These are phyloP conservation scores for Suillus hirtellus DNA, from an alignment of 768 basidiomycete species.

Conservation along the genomic window DNA sequence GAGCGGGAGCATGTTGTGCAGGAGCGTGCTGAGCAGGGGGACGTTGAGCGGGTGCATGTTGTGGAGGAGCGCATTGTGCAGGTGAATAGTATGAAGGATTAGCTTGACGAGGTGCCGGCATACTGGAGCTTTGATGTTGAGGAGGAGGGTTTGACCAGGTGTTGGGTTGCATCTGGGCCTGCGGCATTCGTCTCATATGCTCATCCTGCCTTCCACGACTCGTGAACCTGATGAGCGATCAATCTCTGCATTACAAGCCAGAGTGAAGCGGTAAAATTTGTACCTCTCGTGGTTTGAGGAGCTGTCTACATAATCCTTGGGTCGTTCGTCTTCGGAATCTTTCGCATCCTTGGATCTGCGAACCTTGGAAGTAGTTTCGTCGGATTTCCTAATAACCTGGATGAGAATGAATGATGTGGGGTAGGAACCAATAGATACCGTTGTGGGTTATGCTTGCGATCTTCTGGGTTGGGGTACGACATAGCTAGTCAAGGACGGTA, in stretches of 20 bases:
- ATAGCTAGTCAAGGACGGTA: neutral
- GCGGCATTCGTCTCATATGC: neutral
- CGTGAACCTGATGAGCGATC: neutral
- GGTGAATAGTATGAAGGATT: neutral
- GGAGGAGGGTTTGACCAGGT: neutral
- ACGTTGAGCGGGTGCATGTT: neutral
- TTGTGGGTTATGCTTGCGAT: neutral
- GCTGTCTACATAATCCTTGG: neutral
- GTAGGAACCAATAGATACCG: neutral
- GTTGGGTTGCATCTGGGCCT: neutral
- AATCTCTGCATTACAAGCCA: neutral
- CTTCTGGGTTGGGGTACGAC: neutral
- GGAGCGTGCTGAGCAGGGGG: neutral
- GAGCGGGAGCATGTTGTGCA: neutral
- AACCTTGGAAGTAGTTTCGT: neutral
- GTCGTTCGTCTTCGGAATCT: neutral
- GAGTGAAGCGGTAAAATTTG: neutral
- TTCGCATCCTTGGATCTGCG: neutral
- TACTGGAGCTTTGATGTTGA: neutral
- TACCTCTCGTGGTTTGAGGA: neutral
- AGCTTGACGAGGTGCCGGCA: neutral
- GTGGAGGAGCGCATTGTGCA: neutral
- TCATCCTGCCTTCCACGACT: neutral
- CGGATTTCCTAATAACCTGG: neutral
- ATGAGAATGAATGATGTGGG: neutral